Evolutionary conservation across 495 filamentous ascomycete species (phyloP).

Genomic region (Penicillium paradoxum): DNA sequence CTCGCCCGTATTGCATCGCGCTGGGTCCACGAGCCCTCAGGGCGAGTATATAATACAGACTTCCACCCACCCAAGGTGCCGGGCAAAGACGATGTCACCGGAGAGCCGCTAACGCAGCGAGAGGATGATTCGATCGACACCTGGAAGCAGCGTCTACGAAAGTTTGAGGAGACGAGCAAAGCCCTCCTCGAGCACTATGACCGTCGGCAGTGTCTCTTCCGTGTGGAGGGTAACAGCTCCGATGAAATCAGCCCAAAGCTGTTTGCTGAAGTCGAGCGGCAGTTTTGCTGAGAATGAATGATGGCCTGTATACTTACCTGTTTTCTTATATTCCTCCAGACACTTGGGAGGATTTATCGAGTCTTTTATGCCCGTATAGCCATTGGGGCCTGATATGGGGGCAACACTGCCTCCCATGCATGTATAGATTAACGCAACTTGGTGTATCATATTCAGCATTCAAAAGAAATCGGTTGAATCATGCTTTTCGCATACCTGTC

Average conservation of each 20-base stretch:
- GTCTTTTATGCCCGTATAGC: constrained; percentile 14
- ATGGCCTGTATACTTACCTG: constrained; percentile 17
- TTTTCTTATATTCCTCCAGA: not conserved
- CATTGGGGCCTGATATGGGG: not conserved
- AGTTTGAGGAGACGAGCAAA: constrained; percentile 81
- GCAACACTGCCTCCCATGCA: not conserved
- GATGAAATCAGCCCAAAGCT: constrained; percentile 91
- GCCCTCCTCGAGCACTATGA: constrained; percentile 87
- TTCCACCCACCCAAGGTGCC: constrained; percentile 80
- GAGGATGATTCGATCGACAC: constrained; percentile 82
- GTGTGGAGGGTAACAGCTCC: constrained; percentile 78
- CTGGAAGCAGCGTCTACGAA: constrained; percentile 71
- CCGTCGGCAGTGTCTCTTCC: constrained; percentile 78
- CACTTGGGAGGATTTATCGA: not conserved
- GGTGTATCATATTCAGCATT: constrained; percentile 17
- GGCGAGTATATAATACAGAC: constrained; percentile 86
- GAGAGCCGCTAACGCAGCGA: constrained; percentile 76
- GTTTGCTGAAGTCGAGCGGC: constrained; percentile 68
- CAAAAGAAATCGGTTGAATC: not conserved
- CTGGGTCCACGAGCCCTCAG: constrained; percentile 91
- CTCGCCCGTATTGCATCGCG: constrained; percentile 82
- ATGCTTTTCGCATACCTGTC: not conserved
- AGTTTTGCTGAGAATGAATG: constrained; percentile 53
- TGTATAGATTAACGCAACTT: constrained; percentile 15
- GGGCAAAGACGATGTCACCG: constrained; percentile 86